These are phyloP conservation scores for Alternaria ethzedia DNA, from an alignment of 2,329 filamentous ascomycete species.

Conservation along the genomic window DNA sequence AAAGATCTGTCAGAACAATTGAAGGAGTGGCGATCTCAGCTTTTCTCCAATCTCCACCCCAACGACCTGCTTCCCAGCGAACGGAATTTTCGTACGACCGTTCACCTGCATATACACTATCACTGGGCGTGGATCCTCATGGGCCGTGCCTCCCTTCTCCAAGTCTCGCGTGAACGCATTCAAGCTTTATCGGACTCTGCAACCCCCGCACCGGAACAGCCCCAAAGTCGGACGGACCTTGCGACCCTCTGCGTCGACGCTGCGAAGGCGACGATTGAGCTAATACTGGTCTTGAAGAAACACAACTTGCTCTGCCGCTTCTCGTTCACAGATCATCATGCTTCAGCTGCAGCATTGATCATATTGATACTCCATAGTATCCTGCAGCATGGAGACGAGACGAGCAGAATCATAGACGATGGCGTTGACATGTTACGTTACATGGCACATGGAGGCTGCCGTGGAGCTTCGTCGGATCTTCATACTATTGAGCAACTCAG, in stretches of 20 bases:
- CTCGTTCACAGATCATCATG: not conserved
- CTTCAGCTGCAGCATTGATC: not conserved
- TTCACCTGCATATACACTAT: no score
- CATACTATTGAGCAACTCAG: not conserved
- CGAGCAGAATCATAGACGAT: not conserved
- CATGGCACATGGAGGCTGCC: not conserved
- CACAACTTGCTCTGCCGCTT: not conserved
- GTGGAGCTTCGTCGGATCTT: not conserved
- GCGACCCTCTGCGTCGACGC: no score
- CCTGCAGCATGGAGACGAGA: not conserved
- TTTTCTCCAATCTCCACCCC: not conserved
- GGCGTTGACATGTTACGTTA: not conserved
- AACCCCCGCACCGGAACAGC: no score
- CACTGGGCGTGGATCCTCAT: no score
- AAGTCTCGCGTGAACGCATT: no score
- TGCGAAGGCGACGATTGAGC: no score
- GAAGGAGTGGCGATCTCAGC: not conserved
- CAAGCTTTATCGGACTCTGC: no score
- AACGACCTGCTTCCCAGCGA: not conserved
- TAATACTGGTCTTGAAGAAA: not conserved
- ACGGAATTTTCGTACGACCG: not conserved
- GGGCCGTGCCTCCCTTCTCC: no score
- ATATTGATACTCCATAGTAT: not conserved
- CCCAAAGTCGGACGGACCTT: no score
- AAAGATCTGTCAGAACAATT: not conserved